These are phyloP conservation scores for Ogataea sp. DNA, from an alignment of 805 yeast species.

Conservation along the genomic window DNA sequence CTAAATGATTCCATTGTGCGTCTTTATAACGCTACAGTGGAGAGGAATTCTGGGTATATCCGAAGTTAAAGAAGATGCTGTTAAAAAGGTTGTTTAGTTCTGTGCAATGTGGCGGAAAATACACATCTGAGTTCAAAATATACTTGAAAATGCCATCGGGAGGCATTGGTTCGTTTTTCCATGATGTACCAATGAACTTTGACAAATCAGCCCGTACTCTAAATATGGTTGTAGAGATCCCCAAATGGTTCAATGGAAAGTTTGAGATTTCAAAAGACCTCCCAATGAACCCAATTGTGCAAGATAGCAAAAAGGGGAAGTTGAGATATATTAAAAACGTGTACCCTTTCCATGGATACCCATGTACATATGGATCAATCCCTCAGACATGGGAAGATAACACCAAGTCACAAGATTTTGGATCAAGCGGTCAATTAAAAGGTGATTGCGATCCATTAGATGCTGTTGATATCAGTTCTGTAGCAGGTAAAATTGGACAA, in stretches of 20 bases:
- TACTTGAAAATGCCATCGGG: constrained; percentile 36
- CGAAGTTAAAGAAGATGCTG: too few relatives aligned
- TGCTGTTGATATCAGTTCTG: constrained; percentile 80
- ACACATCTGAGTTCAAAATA: constrained; percentile 30
- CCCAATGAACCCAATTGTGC: constrained; percentile 68
- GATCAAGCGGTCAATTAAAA: constrained; percentile 29
- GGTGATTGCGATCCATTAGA: constrained; percentile 98
- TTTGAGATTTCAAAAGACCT: constrained; percentile 60
- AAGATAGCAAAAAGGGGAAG: constrained; percentile 63
- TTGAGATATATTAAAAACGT: constrained; percentile 70
- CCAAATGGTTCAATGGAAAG: constrained; percentile 79
- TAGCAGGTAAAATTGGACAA: constrained; percentile 35
- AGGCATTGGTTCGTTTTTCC: constrained; percentile 55
- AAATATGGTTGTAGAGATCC: constrained; percentile 68
- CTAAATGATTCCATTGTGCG: too few relatives aligned
- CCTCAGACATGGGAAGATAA: constrained; percentile 99
- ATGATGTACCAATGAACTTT: constrained; percentile 57
- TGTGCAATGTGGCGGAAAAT: constrained; percentile 27
- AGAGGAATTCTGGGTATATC: too few relatives aligned
- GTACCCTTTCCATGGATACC: constrained; percentile 78
- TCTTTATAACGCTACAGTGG: too few relatives aligned
- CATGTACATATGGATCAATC: constrained; percentile 82
- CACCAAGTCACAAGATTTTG: constrained; percentile 34
- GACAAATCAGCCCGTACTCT: constrained; percentile 35
- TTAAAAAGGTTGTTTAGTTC: neutral